A percentile compares a stretch with the other conserved stretches of the same genome.
Evolutionary conservation across 2,329 filamentous ascomycete genomes (phyloP).

Genomic region (Cladosporium phlei): DNA sequence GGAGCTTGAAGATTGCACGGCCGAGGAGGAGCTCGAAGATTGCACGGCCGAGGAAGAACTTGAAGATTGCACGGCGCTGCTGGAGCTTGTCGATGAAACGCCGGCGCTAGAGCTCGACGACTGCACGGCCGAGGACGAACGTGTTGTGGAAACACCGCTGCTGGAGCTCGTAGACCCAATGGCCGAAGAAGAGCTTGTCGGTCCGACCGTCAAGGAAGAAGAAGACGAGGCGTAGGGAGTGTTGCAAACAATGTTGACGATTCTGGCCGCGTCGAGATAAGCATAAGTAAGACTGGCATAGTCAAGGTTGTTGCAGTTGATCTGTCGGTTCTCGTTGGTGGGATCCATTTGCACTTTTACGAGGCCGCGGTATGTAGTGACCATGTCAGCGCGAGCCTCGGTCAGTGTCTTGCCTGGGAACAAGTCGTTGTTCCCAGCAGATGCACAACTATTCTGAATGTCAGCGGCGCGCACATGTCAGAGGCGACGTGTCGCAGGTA

Average conservation of each 20-base stretch:
- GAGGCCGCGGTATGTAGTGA: not conserved
- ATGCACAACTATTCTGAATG: slow-evolving; percentile 3
- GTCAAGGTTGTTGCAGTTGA: slow-evolving; percentile 5
- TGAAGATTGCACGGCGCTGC: too few relatives aligned
- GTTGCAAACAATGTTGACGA: slow-evolving; percentile 6
- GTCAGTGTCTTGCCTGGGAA: not conserved
- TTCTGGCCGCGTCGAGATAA: slow-evolving; percentile 1
- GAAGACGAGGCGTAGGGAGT: too few relatives aligned
- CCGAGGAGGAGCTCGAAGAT: too few relatives aligned
- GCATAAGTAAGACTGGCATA: slow-evolving; percentile 1
- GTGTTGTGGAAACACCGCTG: not conserved
- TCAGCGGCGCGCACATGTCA: not conserved
- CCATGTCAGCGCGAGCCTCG: slow-evolving; percentile 1
- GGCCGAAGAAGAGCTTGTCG: not conserved
- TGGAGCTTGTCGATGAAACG: too few relatives aligned
- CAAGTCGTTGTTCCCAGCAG: not conserved
- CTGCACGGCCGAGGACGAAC: too few relatives aligned
- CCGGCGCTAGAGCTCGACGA: too few relatives aligned
- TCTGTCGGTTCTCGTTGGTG: not conserved
- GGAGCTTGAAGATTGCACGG: too few relatives aligned
- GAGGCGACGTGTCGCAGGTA: not conserved
- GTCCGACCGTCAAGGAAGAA: too few relatives aligned
- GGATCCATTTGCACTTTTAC: not conserved
- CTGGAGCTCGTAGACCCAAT: not conserved
- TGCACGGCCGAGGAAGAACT: too few relatives aligned